Conservation (phyloP, 371 early-diverging fungal genomes). For the Apophysomyces elegans region DNA sequence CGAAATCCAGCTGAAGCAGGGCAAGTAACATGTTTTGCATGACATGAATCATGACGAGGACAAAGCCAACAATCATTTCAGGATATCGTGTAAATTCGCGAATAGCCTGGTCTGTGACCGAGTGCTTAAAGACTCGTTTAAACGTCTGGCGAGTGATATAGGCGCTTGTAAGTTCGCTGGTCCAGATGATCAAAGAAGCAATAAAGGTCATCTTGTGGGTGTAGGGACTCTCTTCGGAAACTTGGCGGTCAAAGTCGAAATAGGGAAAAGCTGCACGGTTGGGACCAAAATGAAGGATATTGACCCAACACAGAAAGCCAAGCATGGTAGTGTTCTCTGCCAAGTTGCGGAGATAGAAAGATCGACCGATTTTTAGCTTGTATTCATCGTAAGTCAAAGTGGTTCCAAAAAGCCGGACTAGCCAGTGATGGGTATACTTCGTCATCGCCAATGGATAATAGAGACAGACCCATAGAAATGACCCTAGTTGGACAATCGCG, state of each 20-base stretch:
- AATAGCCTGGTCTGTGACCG: conserved; percentile 65
- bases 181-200: conserved; percentile 67
- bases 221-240: conserved; percentile 46
- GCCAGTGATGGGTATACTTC: conserved; percentile 45
- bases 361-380: conserved; percentile 66
- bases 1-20: conserved; percentile 65
- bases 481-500: conserved; percentile 64
- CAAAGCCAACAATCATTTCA: conserved; percentile 67
- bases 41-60: conserved; percentile 74
- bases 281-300: conserved; percentile 72
- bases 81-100: conserved; percentile 70
- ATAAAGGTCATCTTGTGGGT: conserved; percentile 55
- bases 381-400: conserved; percentile 67
- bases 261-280: conserved; percentile 70
- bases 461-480: conserved; percentile 75
- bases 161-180: conserved; percentile 65
- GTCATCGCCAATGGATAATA: conserved; percentile 78
- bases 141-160: conserved; percentile 61
- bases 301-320: conserved; percentile 72
- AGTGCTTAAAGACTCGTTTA: conserved; percentile 50
- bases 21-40: conserved; percentile 74
- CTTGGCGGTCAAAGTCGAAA: conserved; percentile 62
- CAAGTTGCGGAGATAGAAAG: conserved; percentile 72
- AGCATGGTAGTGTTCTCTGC: conserved; percentile 83
- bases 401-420: conserved; percentile 57